Evolutionary conservation across 805 yeast genomes (phyloP).

Genomic region (Tetrapisispora arboricola): DNA sequence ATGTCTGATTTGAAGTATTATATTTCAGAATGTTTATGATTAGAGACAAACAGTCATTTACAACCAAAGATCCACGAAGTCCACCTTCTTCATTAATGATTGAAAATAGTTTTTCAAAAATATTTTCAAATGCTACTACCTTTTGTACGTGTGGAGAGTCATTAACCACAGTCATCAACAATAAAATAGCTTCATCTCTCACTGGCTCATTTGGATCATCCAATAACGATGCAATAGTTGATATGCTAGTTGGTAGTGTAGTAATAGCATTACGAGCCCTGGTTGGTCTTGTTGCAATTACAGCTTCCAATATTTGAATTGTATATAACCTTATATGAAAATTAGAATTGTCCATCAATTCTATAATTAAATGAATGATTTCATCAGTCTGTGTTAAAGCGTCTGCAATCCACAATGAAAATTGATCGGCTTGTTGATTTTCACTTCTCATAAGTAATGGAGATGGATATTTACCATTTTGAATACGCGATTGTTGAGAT

Average conservation of each 20-base stretch:
- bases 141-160: slow-evolving; percentile 82
- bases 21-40: slow-evolving; percentile 63
- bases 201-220: slow-evolving; percentile 72
- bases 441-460: slow-evolving; percentile 51
- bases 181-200: slow-evolving; percentile 74
- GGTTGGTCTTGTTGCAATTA: slow-evolving; percentile 64
- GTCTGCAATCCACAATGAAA: slow-evolving; percentile 91
- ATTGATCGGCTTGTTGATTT: slow-evolving; percentile 54
- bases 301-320: slow-evolving; percentile 73
- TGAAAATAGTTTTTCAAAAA: slow-evolving; percentile 72
- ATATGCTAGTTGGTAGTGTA: slow-evolving; percentile 66
- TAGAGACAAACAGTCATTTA: slow-evolving; percentile 77
- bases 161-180: slow-evolving; percentile 74
- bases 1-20: slow-evolving; percentile 82
- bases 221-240: slow-evolving; percentile 54
- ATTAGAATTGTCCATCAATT: slow-evolving; percentile 47
- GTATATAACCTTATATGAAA: slow-evolving; percentile 75
- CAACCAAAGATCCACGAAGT: slow-evolving; percentile 76
- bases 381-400: slow-evolving; percentile 59
- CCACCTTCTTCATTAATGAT: slow-evolving; percentile 85
- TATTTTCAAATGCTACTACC: slow-evolving; percentile 87
- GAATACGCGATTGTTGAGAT: slow-evolving; percentile 60
- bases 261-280: slow-evolving; percentile 67
- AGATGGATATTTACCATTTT: slow-evolving; percentile 71
- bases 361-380: slow-evolving; percentile 34